A percentile compares a stretch with the other conserved stretches of the same genome.
Evolutionary conservation across 495 filamentous ascomycete genomes (phyloP).

Genomic region (Lindgomyces ingoldianus): DNA sequence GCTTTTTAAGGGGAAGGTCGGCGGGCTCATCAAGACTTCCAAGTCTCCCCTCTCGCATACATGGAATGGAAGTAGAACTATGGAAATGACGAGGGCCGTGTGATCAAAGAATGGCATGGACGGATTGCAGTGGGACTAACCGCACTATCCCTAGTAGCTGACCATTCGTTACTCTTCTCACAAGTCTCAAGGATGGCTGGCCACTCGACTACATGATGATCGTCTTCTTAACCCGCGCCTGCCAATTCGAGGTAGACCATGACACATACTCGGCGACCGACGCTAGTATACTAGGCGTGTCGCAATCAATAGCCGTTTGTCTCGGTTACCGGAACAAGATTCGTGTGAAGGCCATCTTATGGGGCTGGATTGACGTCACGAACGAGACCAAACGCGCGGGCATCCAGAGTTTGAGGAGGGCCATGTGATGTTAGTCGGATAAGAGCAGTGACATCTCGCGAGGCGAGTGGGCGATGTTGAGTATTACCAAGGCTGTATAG

Average conservation of each 20-base stretch:
- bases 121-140: slow-evolving; percentile 21
- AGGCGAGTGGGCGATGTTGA: slow-evolving; percentile 39
- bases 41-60: slow-evolving; percentile 7
- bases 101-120: slow-evolving; percentile 22
- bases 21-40: slow-evolving; percentile 25
- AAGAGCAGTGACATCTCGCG: slow-evolving; percentile 39
- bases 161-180: slow-evolving; percentile 15
- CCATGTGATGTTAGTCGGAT: too few species aligned
- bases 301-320: slow-evolving; percentile 38
- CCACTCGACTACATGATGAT: slow-evolving; percentile 38
- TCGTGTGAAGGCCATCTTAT: slow-evolving; percentile 40
- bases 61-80: slow-evolving; percentile 5
- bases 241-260: slow-evolving; percentile 40
- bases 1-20: too few species aligned
- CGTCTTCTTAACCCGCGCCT: slow-evolving; percentile 41
- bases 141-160: slow-evolving; percentile 18
- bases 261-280: slow-evolving; percentile 39
- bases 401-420: too few species aligned
- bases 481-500: slow-evolving; percentile 38
- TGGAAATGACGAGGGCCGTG: slow-evolving; percentile 2
- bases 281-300: slow-evolving; percentile 38
- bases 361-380: slow-evolving; percentile 41
- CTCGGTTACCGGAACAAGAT: slow-evolving; percentile 32
- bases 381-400: slow-evolving; percentile 39
- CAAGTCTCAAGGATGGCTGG: slow-evolving; percentile 10